Evolutionary conservation across 805 yeast species (phyloP).

Genomic region (Saturnispora besseyi): DNA sequence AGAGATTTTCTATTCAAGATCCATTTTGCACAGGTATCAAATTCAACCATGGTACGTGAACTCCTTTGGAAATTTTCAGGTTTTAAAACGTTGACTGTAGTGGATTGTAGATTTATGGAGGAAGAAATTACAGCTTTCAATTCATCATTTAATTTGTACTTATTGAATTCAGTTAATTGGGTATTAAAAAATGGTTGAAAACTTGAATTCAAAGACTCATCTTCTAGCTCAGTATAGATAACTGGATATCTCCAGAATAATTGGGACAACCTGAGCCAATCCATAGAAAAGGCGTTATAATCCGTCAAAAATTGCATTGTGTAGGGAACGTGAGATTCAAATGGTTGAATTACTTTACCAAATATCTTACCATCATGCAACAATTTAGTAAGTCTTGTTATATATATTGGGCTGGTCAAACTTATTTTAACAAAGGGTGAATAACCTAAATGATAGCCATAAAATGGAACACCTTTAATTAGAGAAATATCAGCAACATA

Average conservation of each 20-base stretch:
- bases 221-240: conserved; percentile 10
- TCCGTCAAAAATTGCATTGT: conserved; percentile 73
- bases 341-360: conserved; percentile 38
- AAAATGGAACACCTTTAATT: conserved; percentile 72
- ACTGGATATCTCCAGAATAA: conserved; percentile 53
- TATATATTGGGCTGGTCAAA: conserved; percentile 52
- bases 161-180: conserved; percentile 18
- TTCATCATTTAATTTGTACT: conserved; percentile 23
- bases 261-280: conserved; percentile 49
- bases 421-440: conserved; percentile 59
- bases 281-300: conserved; percentile 76
- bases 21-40: conserved; percentile 56
- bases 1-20: conserved; percentile 48
- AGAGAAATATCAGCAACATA: conserved; percentile 53
- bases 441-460: conserved; percentile 71
- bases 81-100: conserved; percentile 24
- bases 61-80: conserved; percentile 37
- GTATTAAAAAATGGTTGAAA: conserved; percentile 21
- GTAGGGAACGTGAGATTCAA: conserved; percentile 76
- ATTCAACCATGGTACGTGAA: conserved; percentile 57
- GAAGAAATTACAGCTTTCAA: conserved; percentile 27
- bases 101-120: conserved; percentile 10
- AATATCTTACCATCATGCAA: conserved; percentile 36
- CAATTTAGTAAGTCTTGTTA: conserved; percentile 43
- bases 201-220: neutral